Conservation (phyloP, 2,329 filamentous ascomycete genomes). For the Trichoderma oligosporum region DNA sequence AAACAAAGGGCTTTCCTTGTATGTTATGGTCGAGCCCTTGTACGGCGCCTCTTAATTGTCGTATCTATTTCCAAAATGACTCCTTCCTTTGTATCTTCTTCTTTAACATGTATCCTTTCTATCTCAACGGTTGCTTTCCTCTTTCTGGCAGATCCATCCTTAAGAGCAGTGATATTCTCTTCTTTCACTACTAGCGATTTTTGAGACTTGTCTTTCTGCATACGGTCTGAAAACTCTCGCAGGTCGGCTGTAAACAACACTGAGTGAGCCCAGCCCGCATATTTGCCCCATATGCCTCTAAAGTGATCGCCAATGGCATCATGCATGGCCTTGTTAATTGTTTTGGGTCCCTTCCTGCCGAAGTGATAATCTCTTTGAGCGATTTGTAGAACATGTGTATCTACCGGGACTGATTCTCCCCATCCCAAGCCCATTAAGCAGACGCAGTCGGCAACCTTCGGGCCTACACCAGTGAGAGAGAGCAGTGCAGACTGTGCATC, state of each 20-base stretch:
- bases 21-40: slow-evolving; percentile 17
- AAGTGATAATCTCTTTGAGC: slow-evolving; percentile 95
- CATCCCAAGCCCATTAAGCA: slow-evolving; percentile 95
- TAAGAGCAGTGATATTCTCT: slow-evolving; percentile 26
- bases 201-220: slow-evolving; percentile 21
- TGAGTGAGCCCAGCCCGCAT: slow-evolving; percentile 96
- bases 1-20: not conserved
- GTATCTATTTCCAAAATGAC: slow-evolving; percentile 22
- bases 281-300: slow-evolving; percentile 80
- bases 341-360: slow-evolving; percentile 77
- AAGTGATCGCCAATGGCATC: slow-evolving; percentile 89
- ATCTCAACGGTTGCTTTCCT: slow-evolving; percentile 24
- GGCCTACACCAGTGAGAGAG: slow-evolving; percentile 79
- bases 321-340: slow-evolving; percentile 83
- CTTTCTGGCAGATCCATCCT: slow-evolving; percentile 19
- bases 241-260: slow-evolving; percentile 94
- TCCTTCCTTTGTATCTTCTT: slow-evolving; percentile 25
- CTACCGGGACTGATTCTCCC: slow-evolving; percentile 91
- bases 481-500: slow-evolving; percentile 78
- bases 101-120: slow-evolving; percentile 22
- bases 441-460: slow-evolving; percentile 96
- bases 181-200: slow-evolving; percentile 20
- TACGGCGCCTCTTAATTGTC: slow-evolving; percentile 31
- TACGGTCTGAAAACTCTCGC: slow-evolving; percentile 71
- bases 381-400: slow-evolving; percentile 99